These are phyloP conservation scores for Xylariaceae sp. DNA, from an alignment of 2,329 filamentous ascomycete species.

Conservation along the genomic window DNA sequence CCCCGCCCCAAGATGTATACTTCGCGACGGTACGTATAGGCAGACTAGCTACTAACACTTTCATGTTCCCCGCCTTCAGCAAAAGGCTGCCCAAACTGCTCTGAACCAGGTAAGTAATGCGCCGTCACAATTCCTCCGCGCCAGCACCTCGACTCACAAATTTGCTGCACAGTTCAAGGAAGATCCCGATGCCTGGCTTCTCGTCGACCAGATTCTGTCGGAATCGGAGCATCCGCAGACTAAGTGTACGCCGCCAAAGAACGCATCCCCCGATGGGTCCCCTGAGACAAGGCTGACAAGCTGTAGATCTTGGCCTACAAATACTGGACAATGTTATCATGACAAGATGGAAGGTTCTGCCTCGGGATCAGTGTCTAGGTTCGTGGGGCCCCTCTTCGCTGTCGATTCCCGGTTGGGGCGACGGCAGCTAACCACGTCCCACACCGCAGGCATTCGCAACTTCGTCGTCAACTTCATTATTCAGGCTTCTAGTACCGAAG, in stretches of 20 bases:
- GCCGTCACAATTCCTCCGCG: conserved; percentile 14
- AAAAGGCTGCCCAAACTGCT: conserved; percentile 93
- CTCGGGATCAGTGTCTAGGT: conserved; percentile 94
- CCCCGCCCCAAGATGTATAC: not conserved
- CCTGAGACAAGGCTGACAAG: conserved; percentile 26
- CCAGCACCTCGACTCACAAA: conserved; percentile 31
- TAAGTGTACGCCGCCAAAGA: conserved; percentile 70
- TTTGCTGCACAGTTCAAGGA: conserved; percentile 80
- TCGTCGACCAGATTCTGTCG: conserved; percentile 95
- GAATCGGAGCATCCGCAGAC: conserved; percentile 93
- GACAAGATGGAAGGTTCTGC: conserved; percentile 98
- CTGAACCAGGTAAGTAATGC: conserved; percentile 78
- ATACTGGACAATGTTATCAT: conserved; percentile 98
- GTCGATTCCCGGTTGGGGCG: not conserved
- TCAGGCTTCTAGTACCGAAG: conserved; percentile 86
- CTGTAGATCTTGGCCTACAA: conserved; percentile 84
- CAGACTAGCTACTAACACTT: conserved; percentile 20
- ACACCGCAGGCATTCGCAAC: conserved; percentile 86
- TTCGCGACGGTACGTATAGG: conserved; percentile 4
- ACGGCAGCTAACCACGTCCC: conserved; percentile 20
- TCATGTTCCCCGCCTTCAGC: conserved; percentile 57
- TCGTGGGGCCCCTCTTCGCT: conserved; percentile 32
- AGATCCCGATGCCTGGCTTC: conserved; percentile 95
- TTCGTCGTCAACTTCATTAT: conserved; percentile 99
- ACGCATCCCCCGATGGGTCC: not conserved